These are phyloP conservation scores for Hygrophorus pudorinus DNA, from an alignment of 768 basidiomycete genomes.

Conservation along the genomic window DNA sequence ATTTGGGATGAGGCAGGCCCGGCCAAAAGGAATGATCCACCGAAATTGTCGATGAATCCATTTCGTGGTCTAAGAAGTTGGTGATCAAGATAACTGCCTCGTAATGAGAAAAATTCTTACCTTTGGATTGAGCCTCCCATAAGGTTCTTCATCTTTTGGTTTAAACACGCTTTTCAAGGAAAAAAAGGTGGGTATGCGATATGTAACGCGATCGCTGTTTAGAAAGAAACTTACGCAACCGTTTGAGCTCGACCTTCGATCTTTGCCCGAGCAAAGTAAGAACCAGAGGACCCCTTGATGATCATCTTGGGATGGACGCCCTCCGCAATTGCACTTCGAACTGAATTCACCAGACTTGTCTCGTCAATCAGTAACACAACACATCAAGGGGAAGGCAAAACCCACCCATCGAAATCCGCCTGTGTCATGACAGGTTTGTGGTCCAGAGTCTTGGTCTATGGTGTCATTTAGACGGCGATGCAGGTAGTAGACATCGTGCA, in stretches of 20 bases:
- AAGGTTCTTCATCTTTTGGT: conserved; percentile 86
- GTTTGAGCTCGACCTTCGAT: conserved; percentile 68
- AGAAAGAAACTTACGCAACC: conserved; percentile 54
- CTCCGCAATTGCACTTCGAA: conserved; percentile 58
- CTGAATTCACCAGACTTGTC: conserved; percentile 48
- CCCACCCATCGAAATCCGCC: conserved; percentile 61
- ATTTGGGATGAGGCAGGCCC: conserved; percentile 84
- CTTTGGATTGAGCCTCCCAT: conserved; percentile 83
- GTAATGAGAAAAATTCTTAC: conserved; percentile 25
- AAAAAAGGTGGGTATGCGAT: not conserved
- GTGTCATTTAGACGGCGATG: conserved; percentile 4
- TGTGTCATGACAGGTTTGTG: conserved; percentile 70
- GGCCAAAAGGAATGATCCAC: conserved; percentile 86
- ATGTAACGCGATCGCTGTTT: not conserved
- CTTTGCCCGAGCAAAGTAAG: conserved; percentile 85
- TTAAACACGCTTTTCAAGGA: conserved; percentile 83
- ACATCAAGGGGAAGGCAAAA: conserved; percentile 6
- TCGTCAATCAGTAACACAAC: conserved; percentile 2
- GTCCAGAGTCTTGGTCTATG: conserved; percentile 64
- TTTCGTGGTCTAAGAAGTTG: conserved; percentile 57
- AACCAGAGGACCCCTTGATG: conserved; percentile 79
- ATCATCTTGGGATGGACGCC: conserved; percentile 91
- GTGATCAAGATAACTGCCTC: not conserved
- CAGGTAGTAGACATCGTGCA: conserved; percentile 2
- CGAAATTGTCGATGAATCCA: conserved; percentile 84